These are phyloP conservation scores for Penicillium aurantiogriseum DNA, from an alignment of 2,329 filamentous ascomycete species.

Conservation along the genomic window DNA sequence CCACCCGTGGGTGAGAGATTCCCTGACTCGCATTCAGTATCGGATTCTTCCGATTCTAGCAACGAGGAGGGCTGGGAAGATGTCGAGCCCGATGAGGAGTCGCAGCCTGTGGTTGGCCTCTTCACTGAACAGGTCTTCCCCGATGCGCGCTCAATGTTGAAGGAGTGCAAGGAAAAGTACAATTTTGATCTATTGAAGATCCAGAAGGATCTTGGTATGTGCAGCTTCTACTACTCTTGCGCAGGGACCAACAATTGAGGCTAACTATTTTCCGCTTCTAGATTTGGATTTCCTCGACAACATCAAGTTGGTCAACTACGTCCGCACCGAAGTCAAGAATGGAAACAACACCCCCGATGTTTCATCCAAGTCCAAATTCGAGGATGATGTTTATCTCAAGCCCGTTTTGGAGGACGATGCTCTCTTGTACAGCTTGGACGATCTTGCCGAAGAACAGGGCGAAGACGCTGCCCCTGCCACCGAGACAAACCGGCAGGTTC, in stretches of 20 bases:
- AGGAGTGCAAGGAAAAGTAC: slow-evolving; percentile 65
- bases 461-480: slow-evolving; percentile 28
- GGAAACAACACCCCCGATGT: slow-evolving; percentile 53
- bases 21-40: slow-evolving; percentile 29
- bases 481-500: slow-evolving; percentile 49
- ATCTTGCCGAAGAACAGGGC: slow-evolving; percentile 55
- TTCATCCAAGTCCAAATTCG: slow-evolving; percentile 62
- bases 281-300: slow-evolving; percentile 70
- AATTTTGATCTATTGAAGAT: slow-evolving; percentile 65
- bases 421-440: slow-evolving; percentile 81
- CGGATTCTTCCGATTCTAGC: slow-evolving; percentile 48
- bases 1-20: slow-evolving; percentile 25
- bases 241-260: slow-evolving; percentile 16
- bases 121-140: slow-evolving; percentile 66
- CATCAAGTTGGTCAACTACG: slow-evolving; percentile 73
- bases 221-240: slow-evolving; percentile 7
- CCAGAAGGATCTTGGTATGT: slow-evolving; percentile 52
- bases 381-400: slow-evolving; percentile 77
- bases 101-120: slow-evolving; percentile 64
- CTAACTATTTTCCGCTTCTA: slow-evolving; percentile 35
- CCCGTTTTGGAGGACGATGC: slow-evolving; percentile 88
- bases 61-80: slow-evolving; percentile 58
- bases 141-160: slow-evolving; percentile 64
- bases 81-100: slow-evolving; percentile 62
- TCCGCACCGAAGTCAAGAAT: slow-evolving; percentile 49